Evolutionary conservation across 2,329 filamentous ascomycete species (phyloP).

Genomic region (Monilinia polystroma): DNA sequence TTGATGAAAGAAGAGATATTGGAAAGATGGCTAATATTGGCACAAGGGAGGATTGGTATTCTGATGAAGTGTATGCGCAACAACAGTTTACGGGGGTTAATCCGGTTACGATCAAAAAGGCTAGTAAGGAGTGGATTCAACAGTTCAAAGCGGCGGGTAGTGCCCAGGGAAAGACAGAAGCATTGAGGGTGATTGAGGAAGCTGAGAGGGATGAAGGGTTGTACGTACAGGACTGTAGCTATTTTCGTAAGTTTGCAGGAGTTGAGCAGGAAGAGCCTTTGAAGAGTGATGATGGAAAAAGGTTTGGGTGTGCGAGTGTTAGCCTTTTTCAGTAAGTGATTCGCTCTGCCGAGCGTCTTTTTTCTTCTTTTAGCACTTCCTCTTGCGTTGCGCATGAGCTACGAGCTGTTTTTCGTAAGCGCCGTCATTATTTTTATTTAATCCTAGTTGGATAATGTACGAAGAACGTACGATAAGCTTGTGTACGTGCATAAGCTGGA

Average conservation of each 20-base stretch:
- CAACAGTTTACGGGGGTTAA: slow-evolving; percentile 45
- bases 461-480: background rate
- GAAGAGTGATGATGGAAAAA: slow-evolving; percentile 28
- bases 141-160: slow-evolving; percentile 25
- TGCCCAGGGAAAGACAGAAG: background rate
- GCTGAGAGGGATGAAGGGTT: slow-evolving; percentile 21
- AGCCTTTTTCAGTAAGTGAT: slow-evolving; percentile 46
- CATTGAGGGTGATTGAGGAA: slow-evolving; percentile 24
- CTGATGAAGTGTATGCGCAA: slow-evolving; percentile 43
- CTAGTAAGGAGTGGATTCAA: slow-evolving; percentile 28
- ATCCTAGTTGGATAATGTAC: background rate
- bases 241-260: slow-evolving; percentile 31
- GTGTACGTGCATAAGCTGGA: slow-evolving; percentile 5
- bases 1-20: slow-evolving; percentile 17
- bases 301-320: slow-evolving; percentile 43
- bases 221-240: slow-evolving; percentile 37
- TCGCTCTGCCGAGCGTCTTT: background rate
- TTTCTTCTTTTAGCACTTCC: background rate
- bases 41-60: slow-evolving; percentile 32
- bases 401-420: slow-evolving; percentile 1
- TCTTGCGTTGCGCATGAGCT: background rate
- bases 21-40: slow-evolving; percentile 24
- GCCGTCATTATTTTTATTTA: background rate
- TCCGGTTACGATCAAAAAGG: slow-evolving; percentile 32
- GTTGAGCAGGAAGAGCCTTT: slow-evolving; percentile 8